phyloP scores from a whole-genome alignment of 2,329 filamentous ascomycete genomes.

The Fusarium sacchari region DNA sequence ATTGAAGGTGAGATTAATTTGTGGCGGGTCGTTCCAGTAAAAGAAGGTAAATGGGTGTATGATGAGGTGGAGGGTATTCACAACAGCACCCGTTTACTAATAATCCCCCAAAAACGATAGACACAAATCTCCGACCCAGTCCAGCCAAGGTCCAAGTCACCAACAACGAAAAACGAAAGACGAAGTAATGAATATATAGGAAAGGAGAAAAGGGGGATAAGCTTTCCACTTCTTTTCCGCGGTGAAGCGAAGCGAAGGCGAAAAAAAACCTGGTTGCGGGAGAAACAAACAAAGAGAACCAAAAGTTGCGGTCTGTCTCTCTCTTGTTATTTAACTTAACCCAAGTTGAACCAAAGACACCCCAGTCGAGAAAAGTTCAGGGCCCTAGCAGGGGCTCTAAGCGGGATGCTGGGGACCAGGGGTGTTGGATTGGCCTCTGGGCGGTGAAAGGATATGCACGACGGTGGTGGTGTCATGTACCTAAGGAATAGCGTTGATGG shows the following conservation, averaged over 20 bases:
- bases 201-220: neutral
- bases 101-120: conserved; percentile 13
- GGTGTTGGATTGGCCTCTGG: conserved; percentile 26
- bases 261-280: conserved; percentile 24
- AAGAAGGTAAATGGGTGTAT: conserved; percentile 4
- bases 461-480: conserved; percentile 42
- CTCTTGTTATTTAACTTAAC: conserved; percentile 25
- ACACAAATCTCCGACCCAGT: conserved; percentile 41
- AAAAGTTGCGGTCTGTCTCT: conserved; percentile 44
- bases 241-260: conserved; percentile 37
- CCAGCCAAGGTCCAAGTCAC: conserved; percentile 33
- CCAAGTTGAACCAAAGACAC: conserved; percentile 4
- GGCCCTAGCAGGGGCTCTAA: conserved; percentile 29
- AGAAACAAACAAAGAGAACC: conserved; percentile 20
- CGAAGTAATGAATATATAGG: neutral
- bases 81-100: conserved; percentile 17
- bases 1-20: conserved; percentile 1
- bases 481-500: conserved; percentile 35
- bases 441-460: conserved; percentile 39
- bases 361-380: neutral
- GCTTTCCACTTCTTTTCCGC: conserved; percentile 15
- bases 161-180: neutral
- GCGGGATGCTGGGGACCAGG: conserved; percentile 26
- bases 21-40: neutral
- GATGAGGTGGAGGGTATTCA: conserved; percentile 17